These are phyloP conservation scores for Cyclocybe cylindracea DNA, from an alignment of 768 basidiomycete species.

Conservation along the genomic window DNA sequence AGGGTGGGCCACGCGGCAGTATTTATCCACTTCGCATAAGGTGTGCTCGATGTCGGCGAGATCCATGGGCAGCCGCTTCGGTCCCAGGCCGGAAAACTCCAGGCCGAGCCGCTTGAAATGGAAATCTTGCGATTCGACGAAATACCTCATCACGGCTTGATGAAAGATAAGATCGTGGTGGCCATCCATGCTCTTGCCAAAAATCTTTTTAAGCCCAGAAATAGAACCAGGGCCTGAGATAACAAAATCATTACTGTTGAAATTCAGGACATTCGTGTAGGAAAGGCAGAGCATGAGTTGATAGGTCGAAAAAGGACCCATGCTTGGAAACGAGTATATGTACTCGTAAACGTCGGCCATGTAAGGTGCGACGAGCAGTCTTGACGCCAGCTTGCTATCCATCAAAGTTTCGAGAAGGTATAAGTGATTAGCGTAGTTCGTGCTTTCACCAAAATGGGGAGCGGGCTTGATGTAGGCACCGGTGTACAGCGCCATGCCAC, in stretches of 20 bases:
- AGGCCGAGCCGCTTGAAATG: conserved; percentile 65
- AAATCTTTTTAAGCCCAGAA: conserved; percentile 70
- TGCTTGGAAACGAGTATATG: conserved; percentile 60
- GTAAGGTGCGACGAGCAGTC: conserved; percentile 50
- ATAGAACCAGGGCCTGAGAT: conserved; percentile 66
- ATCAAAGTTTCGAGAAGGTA: conserved; percentile 59
- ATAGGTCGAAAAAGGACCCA: conserved; percentile 75
- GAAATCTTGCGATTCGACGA: conserved; percentile 56
- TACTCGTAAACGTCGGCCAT: conserved; percentile 66
- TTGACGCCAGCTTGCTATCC: conserved; percentile 51
- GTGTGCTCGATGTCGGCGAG: conserved; percentile 78
- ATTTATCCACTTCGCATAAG: conserved; percentile 81
- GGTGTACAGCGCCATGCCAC: conserved; percentile 58
- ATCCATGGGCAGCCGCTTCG: conserved; percentile 49
- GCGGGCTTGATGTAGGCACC: conserved; percentile 73
- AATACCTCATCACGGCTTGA: conserved; percentile 62
- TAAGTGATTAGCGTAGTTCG: conserved; percentile 63
- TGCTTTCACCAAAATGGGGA: conserved; percentile 49
- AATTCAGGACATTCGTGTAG: conserved; percentile 59
- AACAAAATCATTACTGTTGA: conserved; percentile 69
- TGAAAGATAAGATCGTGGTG: conserved; percentile 41
- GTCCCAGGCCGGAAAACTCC: conserved; percentile 52
- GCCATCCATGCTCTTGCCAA: conserved; percentile 44
- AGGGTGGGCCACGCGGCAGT: conserved; percentile 60
- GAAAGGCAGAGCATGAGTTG: conserved; percentile 65